Percentiles rank a stretch among this genome's conserved stretches.
Evolutionary conservation across 2,329 filamentous ascomycete species (phyloP).

Genomic region (Aspergillus versicolor): DNA sequence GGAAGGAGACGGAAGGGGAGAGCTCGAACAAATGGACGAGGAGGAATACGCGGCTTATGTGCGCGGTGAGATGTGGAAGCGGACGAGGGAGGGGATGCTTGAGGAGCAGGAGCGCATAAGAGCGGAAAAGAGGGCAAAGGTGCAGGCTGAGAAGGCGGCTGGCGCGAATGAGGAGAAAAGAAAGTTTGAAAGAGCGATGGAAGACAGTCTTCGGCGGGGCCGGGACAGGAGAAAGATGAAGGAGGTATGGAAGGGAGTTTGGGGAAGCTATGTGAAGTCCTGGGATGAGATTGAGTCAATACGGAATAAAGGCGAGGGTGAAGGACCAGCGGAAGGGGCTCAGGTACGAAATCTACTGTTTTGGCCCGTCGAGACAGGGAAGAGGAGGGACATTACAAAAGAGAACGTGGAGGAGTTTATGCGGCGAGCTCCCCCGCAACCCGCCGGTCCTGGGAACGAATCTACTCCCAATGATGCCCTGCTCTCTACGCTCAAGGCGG

Average conservation of each 20-base stretch:
- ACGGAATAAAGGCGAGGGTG: constrained; percentile 28
- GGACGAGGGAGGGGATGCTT: constrained; percentile 78
- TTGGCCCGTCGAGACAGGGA: constrained; percentile 72
- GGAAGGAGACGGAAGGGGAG: constrained; percentile 41
- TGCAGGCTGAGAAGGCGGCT: constrained; percentile 38
- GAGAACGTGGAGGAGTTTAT: constrained; percentile 70
- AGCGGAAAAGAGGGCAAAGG: constrained; percentile 51
- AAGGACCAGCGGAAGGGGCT: constrained; percentile 30
- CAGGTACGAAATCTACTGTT: constrained; percentile 51
- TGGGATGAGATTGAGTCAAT: constrained; percentile 58
- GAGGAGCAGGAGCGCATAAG: constrained; percentile 69
- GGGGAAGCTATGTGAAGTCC: constrained; percentile 62
- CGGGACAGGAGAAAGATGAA: constrained; percentile 55
- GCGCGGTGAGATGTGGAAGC: constrained; percentile 90
- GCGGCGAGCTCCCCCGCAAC: constrained; percentile 47
- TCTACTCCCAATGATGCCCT: constrained; percentile 33
- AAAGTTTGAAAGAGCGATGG: constrained; percentile 62
- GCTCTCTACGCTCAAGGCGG: constrained; percentile 66
- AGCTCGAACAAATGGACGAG: constrained; percentile 80
- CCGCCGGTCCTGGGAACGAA: neutral
- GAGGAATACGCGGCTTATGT: constrained; percentile 90
- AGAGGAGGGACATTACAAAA: constrained; percentile 55
- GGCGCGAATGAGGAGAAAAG: constrained; percentile 26
- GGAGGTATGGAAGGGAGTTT: constrained; percentile 55
- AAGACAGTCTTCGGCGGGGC: constrained; percentile 66